These are phyloP conservation scores for Macrocystidia cucumis DNA, from an alignment of 1,284 basidiomycete species.

Conservation along the genomic window DNA sequence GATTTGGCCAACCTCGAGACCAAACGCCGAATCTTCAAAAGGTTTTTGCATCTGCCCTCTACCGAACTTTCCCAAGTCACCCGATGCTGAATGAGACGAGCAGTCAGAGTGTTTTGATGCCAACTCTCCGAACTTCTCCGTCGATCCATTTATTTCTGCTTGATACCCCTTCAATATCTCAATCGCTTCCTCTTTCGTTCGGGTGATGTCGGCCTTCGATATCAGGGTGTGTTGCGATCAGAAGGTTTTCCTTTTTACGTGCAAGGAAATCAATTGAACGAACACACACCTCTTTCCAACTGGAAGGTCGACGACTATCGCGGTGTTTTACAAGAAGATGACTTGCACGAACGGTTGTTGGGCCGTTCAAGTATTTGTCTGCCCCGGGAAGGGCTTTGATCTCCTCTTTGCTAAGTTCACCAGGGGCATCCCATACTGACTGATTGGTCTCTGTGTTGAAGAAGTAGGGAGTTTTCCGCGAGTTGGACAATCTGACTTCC, in stretches of 20 bases:
- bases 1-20: constrained; percentile 75
- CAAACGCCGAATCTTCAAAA: constrained; percentile 91
- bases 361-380: constrained; percentile 33
- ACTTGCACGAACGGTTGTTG: constrained; percentile 68
- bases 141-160: constrained; percentile 48
- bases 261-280: too few relatives aligned
- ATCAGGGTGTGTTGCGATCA: constrained; percentile 1
- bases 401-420: constrained; percentile 56
- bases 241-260: too few relatives aligned
- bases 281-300: constrained; percentile 90
- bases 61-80: constrained; percentile 85
- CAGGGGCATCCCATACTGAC: constrained; percentile 83
- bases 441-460: constrained; percentile 68
- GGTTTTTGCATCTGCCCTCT: constrained; percentile 95
- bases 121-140: constrained; percentile 68
- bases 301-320: constrained; percentile 81
- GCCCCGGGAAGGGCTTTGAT: constrained; percentile 67
- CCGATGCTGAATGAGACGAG: constrained; percentile 72
- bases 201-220: constrained; percentile 71
- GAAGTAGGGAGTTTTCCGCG: constrained; percentile 82
- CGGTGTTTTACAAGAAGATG: constrained; percentile 94
- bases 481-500: constrained; percentile 83
- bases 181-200: constrained; percentile 87
- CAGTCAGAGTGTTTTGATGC: constrained; percentile 81
- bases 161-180: constrained; percentile 64